Evolutionary conservation across 1,284 basidiomycete genomes (phyloP).

Genomic region (Heimioporus retisporus): DNA sequence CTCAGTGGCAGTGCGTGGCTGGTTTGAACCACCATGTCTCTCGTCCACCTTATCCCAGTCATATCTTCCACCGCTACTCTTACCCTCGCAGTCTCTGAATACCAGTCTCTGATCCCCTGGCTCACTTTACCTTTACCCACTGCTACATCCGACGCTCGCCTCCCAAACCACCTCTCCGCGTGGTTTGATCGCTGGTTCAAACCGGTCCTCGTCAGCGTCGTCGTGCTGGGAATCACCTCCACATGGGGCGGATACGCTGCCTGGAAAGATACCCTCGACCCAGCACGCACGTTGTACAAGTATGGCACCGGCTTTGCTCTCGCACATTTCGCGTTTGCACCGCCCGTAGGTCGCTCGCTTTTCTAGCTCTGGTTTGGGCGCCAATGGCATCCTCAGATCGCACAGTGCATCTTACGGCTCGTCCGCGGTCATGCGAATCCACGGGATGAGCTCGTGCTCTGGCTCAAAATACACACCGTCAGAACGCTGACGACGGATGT

Average conservation of each 20-base stretch:
- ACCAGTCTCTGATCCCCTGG: background rate
- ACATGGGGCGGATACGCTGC: background rate
- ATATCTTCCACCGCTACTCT: background rate
- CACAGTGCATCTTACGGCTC: slow-evolving; percentile 14
- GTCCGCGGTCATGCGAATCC: slow-evolving; percentile 7
- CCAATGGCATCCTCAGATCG: slow-evolving; percentile 3
- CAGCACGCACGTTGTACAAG: background rate
- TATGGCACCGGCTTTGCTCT: slow-evolving; percentile 17
- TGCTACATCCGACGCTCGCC: background rate
- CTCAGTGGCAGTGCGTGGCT: too few relatives aligned
- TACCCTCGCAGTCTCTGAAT: background rate
- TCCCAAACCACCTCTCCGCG: background rate
- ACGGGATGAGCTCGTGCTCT: slow-evolving; percentile 10
- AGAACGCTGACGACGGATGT: slow-evolving; percentile 17
- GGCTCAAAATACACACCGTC: slow-evolving; percentile 11
- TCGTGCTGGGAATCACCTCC: slow-evolving; percentile 4
- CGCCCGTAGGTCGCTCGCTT: slow-evolving; percentile 2
- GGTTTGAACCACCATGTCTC: background rate
- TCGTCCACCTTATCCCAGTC: background rate
- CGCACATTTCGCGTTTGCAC: slow-evolving; percentile 17
- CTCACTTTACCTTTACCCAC: background rate
- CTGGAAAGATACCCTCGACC: background rate
- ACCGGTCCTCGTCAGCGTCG: background rate
- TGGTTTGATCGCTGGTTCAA: slow-evolving; percentile 23
- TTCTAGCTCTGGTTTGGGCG: background rate